Base-by-base conservation (phyloP, 2,329 filamentous ascomycete genomes). In the Endoconidiophora laricicola region DNA sequence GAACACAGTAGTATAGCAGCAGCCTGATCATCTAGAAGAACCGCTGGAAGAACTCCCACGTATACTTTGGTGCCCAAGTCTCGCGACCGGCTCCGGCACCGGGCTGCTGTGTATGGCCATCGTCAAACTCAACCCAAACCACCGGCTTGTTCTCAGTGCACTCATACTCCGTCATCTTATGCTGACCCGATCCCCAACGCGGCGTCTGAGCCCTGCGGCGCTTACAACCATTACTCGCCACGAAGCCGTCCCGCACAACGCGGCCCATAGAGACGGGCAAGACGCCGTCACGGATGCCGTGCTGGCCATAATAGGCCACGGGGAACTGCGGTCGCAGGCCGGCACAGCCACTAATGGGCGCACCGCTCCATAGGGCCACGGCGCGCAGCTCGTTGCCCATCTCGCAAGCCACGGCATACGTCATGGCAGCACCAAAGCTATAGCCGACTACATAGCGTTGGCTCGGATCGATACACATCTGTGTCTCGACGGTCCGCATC, bases 341-440 rank as follows among this genome's bases (percentile, higher is more conserved):
- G 36, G 55, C 55, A 48, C 62, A 64, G 4, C 60, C 61, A 39
- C 58, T 61, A 47, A 64, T 57, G 14, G 55, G 44, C 4, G 56
- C 62, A 12, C 61, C 61, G 3, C 57, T 57, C 33, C 63, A 52
- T 26, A 61, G 57, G 16, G 60, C 60, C 7, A 69, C 60, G 29
- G 63, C 67, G 9, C 62, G 61, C 57, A 67, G 62, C 43, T 58
- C 50, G 20, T 53, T 52, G 10, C 64, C 60, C 9, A 62, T 62
- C 4, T 64, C 60, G 54, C 66, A 70, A 3, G 66, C 66, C 14
- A 68, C 55, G 3, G 63, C 59, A 54, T 62, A 66, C 0, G 61
- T 61, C 63, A 70, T 69, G 49, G 63, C 62, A 12, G 60, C 66
- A 36, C 67, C 67, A 56, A 65, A 69, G 54, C 63, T 66, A 57